Base-by-base conservation (phyloP, 352 stramenopile species). In the Phytophthora kernoviae region DNA sequence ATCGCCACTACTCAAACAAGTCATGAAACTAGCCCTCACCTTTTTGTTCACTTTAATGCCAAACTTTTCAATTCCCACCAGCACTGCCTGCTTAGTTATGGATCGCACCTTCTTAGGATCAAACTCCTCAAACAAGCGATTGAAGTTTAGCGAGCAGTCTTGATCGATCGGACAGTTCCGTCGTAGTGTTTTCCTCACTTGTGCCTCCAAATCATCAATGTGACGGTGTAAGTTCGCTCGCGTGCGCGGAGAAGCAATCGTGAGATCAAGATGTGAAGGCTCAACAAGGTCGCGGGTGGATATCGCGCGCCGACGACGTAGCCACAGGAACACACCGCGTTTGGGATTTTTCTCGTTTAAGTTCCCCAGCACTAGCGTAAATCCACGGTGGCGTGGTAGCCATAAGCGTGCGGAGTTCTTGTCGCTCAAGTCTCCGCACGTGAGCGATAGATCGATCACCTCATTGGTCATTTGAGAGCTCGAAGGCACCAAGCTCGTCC, bases 11-110 rank as follows among this genome's bases (percentile, higher is more conserved):
- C 6, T n/a, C 14, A 26, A 42, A 30, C 0, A 58, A 40, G 12
- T 12, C 14, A 15, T 21, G 5, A n/a, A 49, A 39, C 1, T 10
- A 12, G 17, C 11, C 4, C 63, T 8, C 58, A 91, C 83, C 81
- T 90, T 92, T 26, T 84, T 79, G 68, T 74, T 42, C 66, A 90
- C 86, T 57, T 90, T 91, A 46, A 92, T 87, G 5, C 83, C 83
- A 57, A 90, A 88, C 11, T 69, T 73, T 46, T 90, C 77, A 39
- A 91, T 77, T 0, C 83, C 83, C 39, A 57, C 54, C 8, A 79
- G 60, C 7, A 76, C 62, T 5, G 68, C 72, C 53, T 88, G 79
- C 33, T 75, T 82, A 8, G 65, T 63, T 34, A 92, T 70, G 0
- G 62, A 42, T 27, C 79, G 68, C 12, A 63, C 58, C 41, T 91